Evolutionary conservation across 495 filamentous ascomycete genomes (phyloP).

Genomic region (Neurospora hispaniola): DNA sequence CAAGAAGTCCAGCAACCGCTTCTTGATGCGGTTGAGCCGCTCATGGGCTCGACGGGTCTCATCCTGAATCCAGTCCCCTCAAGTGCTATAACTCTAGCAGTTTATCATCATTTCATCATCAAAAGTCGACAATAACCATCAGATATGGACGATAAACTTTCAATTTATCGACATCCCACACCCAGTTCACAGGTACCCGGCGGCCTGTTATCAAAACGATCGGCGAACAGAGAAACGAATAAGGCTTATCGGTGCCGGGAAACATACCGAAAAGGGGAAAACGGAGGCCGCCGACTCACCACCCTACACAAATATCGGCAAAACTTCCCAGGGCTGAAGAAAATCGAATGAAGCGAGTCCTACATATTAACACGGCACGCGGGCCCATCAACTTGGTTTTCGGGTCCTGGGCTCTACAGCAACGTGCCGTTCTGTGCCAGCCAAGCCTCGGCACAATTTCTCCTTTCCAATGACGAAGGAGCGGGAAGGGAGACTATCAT

Average conservation of each 20-base stretch:
- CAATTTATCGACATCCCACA: background rate
- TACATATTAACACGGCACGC: background rate
- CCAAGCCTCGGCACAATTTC: background rate
- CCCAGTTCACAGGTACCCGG: background rate
- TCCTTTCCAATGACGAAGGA: background rate
- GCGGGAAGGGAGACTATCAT: background rate
- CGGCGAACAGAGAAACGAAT: background rate
- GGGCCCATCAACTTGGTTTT: background rate
- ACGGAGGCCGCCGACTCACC: background rate
- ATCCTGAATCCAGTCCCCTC: background rate
- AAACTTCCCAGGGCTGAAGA: background rate
- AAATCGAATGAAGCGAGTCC: background rate
- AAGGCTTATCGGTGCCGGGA: background rate
- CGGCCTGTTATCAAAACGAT: background rate
- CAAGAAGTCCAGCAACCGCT: slow-evolving; percentile 6
- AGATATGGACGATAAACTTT: background rate
- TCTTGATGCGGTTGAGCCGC: slow-evolving; percentile 12
- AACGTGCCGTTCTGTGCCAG: background rate
- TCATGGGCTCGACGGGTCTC: slow-evolving; percentile 16
- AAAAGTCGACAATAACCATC: background rate
- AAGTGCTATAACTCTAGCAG: background rate
- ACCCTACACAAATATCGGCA: background rate
- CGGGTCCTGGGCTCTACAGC: background rate
- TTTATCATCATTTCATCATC: background rate
- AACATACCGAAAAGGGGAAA: background rate